Conservation (phyloP, 2,329 filamentous ascomycete species). For the Neofusicoccum sp. region DNA sequence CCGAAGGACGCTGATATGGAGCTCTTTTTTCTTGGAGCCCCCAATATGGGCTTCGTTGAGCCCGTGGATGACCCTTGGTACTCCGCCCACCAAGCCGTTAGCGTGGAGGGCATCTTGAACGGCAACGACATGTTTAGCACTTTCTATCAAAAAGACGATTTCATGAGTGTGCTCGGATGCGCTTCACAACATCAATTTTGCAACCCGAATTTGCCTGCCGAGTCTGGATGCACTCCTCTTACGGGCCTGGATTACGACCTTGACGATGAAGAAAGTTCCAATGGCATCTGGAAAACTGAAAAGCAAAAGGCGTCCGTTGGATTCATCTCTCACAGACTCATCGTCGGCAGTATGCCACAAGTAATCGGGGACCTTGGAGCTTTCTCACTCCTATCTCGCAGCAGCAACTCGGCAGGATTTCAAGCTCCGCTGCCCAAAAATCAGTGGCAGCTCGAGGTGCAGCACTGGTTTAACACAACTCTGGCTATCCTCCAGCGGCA, state of each 20-base stretch:
- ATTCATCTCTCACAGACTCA: no score
- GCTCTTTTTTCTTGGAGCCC: constrained; percentile 34
- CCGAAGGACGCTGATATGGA: not conserved
- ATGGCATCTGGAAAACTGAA: no score
- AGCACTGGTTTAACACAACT: constrained; percentile 20
- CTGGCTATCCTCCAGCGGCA: constrained; percentile 23
- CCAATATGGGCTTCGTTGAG: constrained; percentile 29
- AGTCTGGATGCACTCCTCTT: no score
- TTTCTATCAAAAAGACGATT: not conserved
- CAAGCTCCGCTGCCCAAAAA: constrained; percentile 24
- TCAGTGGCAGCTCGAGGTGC: constrained; percentile 27
- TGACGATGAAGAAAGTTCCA: no score
- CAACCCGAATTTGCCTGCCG: constrained; percentile 11
- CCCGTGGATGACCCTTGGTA: constrained; percentile 37
- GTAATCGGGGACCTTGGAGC: constrained; percentile 3
- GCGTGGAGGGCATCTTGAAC: no score
- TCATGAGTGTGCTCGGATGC: constrained; percentile 19
- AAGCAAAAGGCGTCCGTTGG: no score
- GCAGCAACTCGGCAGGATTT: constrained; percentile 9
- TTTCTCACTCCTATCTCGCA: constrained; percentile 18
- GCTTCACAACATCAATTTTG: constrained; percentile 14
- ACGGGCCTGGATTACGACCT: no score
- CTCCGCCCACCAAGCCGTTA: constrained; percentile 24
- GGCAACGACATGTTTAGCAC: no score
- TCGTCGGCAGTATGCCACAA: no score